Evolutionary conservation across 495 filamentous ascomycete genomes (phyloP), one percentile per base, ranked within the genome.

Genomic region (Aspergillus ostianus): DNA sequence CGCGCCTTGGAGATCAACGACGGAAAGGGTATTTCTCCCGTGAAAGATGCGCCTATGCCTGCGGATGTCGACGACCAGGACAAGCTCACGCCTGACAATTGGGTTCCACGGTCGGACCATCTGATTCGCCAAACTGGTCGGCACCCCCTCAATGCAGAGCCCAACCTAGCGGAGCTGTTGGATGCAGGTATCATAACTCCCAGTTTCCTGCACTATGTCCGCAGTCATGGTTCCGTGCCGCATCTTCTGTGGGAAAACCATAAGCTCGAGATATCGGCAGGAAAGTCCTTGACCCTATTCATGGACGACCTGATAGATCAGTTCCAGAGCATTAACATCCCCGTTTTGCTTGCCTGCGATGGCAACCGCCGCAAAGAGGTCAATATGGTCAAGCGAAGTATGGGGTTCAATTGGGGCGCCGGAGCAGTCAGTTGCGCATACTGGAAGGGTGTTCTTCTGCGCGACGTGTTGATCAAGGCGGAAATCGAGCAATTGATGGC

Each of bases 161-260:
- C 63, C 9, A 19, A 59, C 13, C 55, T 73, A 4, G 55, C 55
- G 2, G 20, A 36, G 20, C 60, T 73, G 0, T 69, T 66, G 26
- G 64, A 68, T 1, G 71, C 62, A 7, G 66, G 66, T 2, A 47
- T 85, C 67, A 66, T 80, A 47, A 88, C 85, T 6, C 81, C 80
- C 0, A 80, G 76, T 18, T 66, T 72, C 9, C 59, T 83, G 6
- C 86, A 86, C 65, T 88, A 87, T 62, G 79, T 88, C 3, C 76
- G 85, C 4, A 84, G 85, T 61, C 85, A 88, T 69, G 80, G 86
- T 69, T 81, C 82, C 78, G 85, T 87, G 53, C 85, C 85, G 0
- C 71, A 74, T 49, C 66, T 83, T 2, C 66, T 73, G 9, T 76
- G 71, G 4, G 77, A 75, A 1, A 66, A 75, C 9, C 78, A 87